A percentile compares a stretch with the other conserved stretches of the same genome.
phyloP scores from a whole-genome alignment of 768 basidiomycete genomes.

The Xerocomus spinulosus region DNA sequence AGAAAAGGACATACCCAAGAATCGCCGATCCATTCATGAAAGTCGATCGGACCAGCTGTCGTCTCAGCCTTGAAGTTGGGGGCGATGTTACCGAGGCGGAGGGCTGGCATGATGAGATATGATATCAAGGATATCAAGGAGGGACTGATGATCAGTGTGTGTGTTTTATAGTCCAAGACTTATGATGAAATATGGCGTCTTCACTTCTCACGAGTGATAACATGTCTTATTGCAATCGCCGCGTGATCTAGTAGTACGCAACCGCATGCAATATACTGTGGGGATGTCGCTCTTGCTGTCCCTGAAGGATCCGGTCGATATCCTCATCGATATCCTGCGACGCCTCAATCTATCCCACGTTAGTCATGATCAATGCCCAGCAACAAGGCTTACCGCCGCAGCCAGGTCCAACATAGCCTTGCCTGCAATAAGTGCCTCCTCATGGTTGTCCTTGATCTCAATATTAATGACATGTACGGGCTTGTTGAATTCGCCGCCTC shows the following conservation, averaged over 20 bases:
- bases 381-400: conserved; percentile 59
- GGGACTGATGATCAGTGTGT: conserved; percentile 3
- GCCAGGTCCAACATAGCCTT: conserved; percentile 92
- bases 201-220: conserved; percentile 54
- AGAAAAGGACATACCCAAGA: conserved; percentile 63
- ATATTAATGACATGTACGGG: conserved; percentile 96
- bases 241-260: conserved; percentile 68
- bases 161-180: conserved; percentile 11
- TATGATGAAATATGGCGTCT: conserved; percentile 47
- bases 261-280: conserved; percentile 90
- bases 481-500: conserved; percentile 89
- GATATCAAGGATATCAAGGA: neutral
- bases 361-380: conserved; percentile 6
- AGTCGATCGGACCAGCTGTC: conserved; percentile 80
- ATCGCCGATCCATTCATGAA: conserved; percentile 88
- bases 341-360: conserved; percentile 65
- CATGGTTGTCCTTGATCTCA: conserved; percentile 98
- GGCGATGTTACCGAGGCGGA: conserved; percentile 82
- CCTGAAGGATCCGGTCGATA: conserved; percentile 80
- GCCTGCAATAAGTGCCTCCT: conserved; percentile 95
- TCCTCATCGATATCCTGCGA: conserved; percentile 86
- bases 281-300: conserved; percentile 85
- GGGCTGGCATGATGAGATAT: conserved; percentile 38
- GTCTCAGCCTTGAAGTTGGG: conserved; percentile 92
- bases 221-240: conserved; percentile 14